Percentiles rank a stretch among this genome's conserved stretches.
These are phyloP conservation scores for Colletotrichum eremochloae DNA, from an alignment of 2,329 filamentous ascomycete species.

Conservation along the genomic window DNA sequence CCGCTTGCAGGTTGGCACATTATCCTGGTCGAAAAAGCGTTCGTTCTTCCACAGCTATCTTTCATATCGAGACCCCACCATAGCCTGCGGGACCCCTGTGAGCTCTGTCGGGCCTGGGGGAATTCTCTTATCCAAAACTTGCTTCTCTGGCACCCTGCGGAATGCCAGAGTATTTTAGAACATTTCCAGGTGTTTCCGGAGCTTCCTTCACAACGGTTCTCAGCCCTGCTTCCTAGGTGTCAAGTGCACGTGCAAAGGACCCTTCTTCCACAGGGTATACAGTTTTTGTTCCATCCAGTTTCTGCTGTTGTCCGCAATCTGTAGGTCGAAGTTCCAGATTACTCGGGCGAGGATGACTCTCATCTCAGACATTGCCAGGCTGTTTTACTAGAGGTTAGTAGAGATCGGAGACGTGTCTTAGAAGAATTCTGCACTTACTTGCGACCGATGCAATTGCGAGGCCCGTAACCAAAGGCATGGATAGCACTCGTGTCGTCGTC, in stretches of 20 bases:
- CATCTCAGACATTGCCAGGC: conserved; percentile 63
- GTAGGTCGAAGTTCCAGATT: conserved; percentile 62
- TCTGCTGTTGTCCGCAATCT: conserved; percentile 50
- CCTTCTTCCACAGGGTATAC: conserved; percentile 30
- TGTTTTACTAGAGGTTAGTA: background rate
- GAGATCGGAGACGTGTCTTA: no score
- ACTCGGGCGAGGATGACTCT: conserved; percentile 60
- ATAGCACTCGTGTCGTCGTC: conserved; percentile 52
- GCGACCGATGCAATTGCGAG: conserved; percentile 63
- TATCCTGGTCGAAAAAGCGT: no score
- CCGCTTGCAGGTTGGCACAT: no score
- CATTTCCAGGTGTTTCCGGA: no score
- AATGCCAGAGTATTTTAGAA: no score
- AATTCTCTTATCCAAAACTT: no score
- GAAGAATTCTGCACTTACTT: conserved; percentile 52
- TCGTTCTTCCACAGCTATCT: no score
- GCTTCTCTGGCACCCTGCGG: no score
- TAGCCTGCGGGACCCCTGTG: no score
- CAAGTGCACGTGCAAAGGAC: conserved; percentile 28
- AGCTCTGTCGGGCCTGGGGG: no score
- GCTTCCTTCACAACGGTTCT: no score
- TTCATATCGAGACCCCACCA: no score
- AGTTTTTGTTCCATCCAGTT: conserved; percentile 51
- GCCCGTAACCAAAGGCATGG: conserved; percentile 63
- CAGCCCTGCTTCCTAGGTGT: conserved; percentile 10